phyloP scores from a whole-genome alignment of 768 basidiomycete genomes.

The Suillus sp. region DNA sequence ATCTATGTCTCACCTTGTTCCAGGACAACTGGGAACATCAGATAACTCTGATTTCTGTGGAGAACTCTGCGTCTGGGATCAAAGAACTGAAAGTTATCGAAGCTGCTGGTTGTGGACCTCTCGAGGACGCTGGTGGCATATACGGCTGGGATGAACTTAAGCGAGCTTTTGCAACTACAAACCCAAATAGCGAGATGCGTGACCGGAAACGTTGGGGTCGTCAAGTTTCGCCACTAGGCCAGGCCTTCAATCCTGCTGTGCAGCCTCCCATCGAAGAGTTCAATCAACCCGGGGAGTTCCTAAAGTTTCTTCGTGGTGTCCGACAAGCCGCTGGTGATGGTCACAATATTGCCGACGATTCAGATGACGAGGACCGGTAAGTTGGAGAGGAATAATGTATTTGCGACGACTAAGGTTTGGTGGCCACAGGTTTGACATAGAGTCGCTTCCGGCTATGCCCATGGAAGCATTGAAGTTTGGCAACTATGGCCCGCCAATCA shows the following conservation, averaged over 20 bases:
- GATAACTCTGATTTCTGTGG: slow-evolving; percentile 1
- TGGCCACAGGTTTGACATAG: slow-evolving; percentile 1
- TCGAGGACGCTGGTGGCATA: slow-evolving; percentile 11
- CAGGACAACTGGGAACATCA: slow-evolving; percentile 28
- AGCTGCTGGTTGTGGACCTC: neutral
- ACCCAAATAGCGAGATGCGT: neutral
- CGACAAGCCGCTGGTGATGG: slow-evolving; percentile 8
- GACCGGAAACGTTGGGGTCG: slow-evolving; percentile 5
- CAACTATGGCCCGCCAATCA: slow-evolving; percentile 9
- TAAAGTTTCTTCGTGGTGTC: neutral
- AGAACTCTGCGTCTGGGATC: neutral
- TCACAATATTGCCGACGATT: slow-evolving; percentile 1
- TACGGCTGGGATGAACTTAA: slow-evolving; percentile 14
- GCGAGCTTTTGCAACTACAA: slow-evolving; percentile 13
- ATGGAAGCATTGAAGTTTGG: neutral
- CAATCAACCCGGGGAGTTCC: neutral
- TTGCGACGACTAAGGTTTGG: neutral
- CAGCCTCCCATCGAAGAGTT: slow-evolving; percentile 7
- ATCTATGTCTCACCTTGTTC: neutral
- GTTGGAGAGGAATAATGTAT: neutral
- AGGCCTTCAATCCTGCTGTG: slow-evolving; percentile 8
- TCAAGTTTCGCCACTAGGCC: neutral
- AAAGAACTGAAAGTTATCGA: slow-evolving; percentile 11
- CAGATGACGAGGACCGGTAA: neutral
- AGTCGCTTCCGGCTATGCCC: slow-evolving; percentile 11